Evolutionary conservation across 2,329 filamentous ascomycete genomes (phyloP), one percentile per base, ranked within the genome.

Genomic region (Fusarium devonianum): DNA sequence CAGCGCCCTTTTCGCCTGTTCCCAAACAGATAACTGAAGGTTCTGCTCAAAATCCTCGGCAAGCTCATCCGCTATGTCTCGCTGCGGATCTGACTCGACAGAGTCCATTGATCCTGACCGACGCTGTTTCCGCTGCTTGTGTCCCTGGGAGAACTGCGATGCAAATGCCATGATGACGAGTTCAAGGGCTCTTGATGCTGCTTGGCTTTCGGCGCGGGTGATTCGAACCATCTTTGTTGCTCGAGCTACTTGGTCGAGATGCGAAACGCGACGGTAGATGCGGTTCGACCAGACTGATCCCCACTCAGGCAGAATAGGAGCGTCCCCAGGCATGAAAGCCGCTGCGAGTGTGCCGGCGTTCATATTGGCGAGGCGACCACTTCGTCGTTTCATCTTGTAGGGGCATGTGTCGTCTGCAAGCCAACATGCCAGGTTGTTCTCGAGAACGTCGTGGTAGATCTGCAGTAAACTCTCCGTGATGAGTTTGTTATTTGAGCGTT

Each of bases 381-480:
- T 52, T 4, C 45, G 32, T 3, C 26, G 52, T 34, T 70, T 60
- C 53, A 69, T 69, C 34, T 53, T 59, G 60, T 79, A 81, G 0
- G 79, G 79, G 28, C 79, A 82, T 7, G 77, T 81, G 9, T 71
- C 69, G 46, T 81, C 78, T 0, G 76, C 78, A 10, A 81, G 60
- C 79, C 79, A 82, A 53, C 78, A 81, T 0, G 78, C 74, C 0
- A 81, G 67, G 7, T 75, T 78, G 43, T 79, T 75, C 49, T 81
- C 78, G 32, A 81, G 72, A 4, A 78, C 78, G 42, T 81, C 78
- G 53, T 80, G 79, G 53, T 82, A 82, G 5, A 81, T 75, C 18
- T 71, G 72, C 39, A 81, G 65, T 13, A 81, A 66, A 11, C 49
- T 63, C 67, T 75, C 69, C 1, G 73, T 73, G 45, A 80, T 72